phyloP scores from a whole-genome alignment of 805 yeast genomes.

The Hanseniaspora lindneri region DNA sequence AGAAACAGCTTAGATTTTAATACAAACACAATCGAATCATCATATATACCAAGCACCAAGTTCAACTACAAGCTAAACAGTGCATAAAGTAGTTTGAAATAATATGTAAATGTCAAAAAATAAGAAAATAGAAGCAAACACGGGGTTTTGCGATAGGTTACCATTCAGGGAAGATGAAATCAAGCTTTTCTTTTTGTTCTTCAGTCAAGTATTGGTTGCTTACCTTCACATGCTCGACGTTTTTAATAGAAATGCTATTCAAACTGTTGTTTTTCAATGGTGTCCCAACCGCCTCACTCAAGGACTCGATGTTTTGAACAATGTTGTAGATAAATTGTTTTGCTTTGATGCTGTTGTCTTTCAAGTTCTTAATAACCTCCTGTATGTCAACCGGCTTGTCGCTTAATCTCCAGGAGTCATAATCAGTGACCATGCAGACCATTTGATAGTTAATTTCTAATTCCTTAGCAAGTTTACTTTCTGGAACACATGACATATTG shows the following conservation, averaged over 20 bases:
- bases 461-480: conserved; percentile 90
- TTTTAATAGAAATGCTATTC: conserved; percentile 62
- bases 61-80: conserved; percentile 26
- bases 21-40: conserved; percentile 16
- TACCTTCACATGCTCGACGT: not conserved
- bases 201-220: conserved; percentile 53
- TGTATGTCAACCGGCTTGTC: conserved; percentile 98
- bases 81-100: not conserved
- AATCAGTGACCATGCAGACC: conserved; percentile 98
- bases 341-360: conserved; percentile 81
- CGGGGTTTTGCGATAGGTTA: conserved; percentile 36
- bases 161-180: conserved; percentile 81
- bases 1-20: not conserved
- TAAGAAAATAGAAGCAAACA: too few species aligned
- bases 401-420: conserved; percentile 94
- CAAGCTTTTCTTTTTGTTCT: conserved; percentile 66
- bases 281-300: conserved; percentile 41
- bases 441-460: conserved; percentile 95
- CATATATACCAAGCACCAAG: conserved; percentile 29
- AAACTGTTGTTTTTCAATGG: conserved; percentile 67
- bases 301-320: conserved; percentile 52
- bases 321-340: conserved; percentile 59
- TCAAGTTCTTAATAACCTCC: conserved; percentile 81
- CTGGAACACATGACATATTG: conserved; percentile 97
- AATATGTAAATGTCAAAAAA: not conserved